Percentiles rank a stretch among this genome's conserved stretches.
Evolutionary conservation across 495 filamentous ascomycete genomes (phyloP).

Genomic region (Talaromyces thailandensis): DNA sequence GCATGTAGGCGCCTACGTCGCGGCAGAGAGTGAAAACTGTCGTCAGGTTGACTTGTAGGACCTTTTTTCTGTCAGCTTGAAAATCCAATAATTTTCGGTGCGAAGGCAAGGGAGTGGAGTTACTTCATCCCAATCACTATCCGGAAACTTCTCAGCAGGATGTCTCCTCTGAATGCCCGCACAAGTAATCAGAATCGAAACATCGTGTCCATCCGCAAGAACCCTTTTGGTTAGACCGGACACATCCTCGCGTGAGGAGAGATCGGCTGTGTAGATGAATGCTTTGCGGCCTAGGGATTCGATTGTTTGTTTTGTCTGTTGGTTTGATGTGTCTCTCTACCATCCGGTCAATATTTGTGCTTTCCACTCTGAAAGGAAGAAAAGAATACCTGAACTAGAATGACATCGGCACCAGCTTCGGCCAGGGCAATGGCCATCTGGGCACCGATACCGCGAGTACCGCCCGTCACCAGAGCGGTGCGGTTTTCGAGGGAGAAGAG

Average conservation of each 20-base stretch:
- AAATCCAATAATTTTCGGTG: too few relatives aligned
- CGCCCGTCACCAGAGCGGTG: conserved; percentile 79
- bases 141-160: conserved; percentile 60
- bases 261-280: conserved; percentile 62
- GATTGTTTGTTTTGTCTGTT: conserved; percentile 49
- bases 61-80: conserved; percentile 17
- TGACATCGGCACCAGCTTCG: conserved; percentile 76
- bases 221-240: conserved; percentile 48
- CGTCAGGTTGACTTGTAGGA: conserved; percentile 75
- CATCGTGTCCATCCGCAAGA: conserved; percentile 48
- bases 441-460: conserved; percentile 72
- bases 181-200: conserved; percentile 71
- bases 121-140: conserved; percentile 62
- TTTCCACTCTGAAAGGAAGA: not conserved
- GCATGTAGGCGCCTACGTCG: conserved; percentile 72
- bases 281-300: conserved; percentile 58
- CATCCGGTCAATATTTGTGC: not conserved
- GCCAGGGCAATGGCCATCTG: conserved; percentile 69
- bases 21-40: conserved; percentile 70
- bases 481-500: conserved; percentile 21
- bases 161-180: conserved; percentile 78
- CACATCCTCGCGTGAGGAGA: conserved; percentile 50
- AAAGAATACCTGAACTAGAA: conserved; percentile 46
- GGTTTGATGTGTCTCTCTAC: conserved; percentile 47
- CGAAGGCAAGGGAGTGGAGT: too few relatives aligned